Evolutionary conservation across 2,329 filamentous ascomycete species (phyloP), one percentile per base, ranked within the genome.

Genomic region (Fusarium ambrosium): DNA sequence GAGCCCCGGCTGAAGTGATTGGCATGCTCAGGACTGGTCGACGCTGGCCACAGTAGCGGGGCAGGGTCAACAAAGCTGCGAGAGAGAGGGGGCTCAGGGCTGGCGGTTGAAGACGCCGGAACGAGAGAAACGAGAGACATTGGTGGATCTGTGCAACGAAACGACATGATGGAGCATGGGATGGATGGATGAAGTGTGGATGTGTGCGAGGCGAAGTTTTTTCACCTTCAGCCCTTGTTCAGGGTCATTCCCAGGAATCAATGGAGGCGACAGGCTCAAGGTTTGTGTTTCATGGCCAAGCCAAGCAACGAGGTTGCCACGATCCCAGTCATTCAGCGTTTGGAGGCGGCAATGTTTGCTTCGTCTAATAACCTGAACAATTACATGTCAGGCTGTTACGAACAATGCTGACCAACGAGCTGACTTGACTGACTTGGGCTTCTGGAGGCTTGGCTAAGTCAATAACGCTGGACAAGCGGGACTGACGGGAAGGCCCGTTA

Each of bases 81-180:
- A n/a, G 62, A 61, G 67, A 61, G 70, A 69, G 68, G 68, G 68
- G 67, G 70, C 43, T 59, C 59, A 39, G 69, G 29, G 45, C 29
- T 61, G 29, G n/a, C 67, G 66, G 61, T 67, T 66, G n/a, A 45
- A 62, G 62, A 72, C 64, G 66, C 68, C 60, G 64, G 70, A 62
- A 63, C 51, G 66, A 69, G 68, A 75, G 70, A 77, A 62, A 62
- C 51, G 66, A 69, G 68, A 77, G 70, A 78, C 70, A 72, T 36
- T 60, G 66, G 71, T 78, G 76, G 74, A 77, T 56, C 69, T 68
- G 72, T 72, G 70, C 59, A 61, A 77, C 76, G 41, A 69, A 55
- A 55, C 61, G 55, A 67, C 60, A 63, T 55, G 51, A 45, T n/a
- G 51, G 61, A 72, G 58, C 64, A 43, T 36, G 62, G 64, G 18